Evolutionary conservation across 805 yeast species (phyloP).

Genomic region (Myxozyma geophila): DNA sequence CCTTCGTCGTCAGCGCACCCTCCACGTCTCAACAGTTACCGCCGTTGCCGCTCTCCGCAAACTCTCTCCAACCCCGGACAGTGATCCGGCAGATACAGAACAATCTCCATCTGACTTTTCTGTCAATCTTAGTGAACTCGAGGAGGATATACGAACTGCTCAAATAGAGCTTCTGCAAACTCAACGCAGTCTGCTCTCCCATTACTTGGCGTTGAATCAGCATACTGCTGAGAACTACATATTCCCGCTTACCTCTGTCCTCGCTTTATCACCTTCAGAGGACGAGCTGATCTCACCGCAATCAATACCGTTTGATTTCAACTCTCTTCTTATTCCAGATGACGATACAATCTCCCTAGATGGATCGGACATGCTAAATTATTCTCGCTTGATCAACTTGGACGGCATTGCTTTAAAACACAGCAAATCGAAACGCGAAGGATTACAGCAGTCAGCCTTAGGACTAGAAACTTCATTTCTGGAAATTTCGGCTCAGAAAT

Average conservation of each 20-base stretch:
- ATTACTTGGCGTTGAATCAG: conserved; percentile 13
- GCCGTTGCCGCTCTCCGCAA: no score
- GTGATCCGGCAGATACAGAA: no score
- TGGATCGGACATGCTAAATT: not conserved
- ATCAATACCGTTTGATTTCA: conserved; percentile 5
- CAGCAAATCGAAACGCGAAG: not conserved
- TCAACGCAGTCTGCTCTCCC: conserved; percentile 6
- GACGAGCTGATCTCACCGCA: not conserved
- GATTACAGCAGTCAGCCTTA: conserved; percentile 14
- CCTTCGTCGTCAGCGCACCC: no score
- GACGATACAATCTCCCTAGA: not conserved
- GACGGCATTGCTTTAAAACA: not conserved
- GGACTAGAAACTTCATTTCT: conserved; percentile 19
- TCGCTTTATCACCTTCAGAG: not conserved
- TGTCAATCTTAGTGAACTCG: not conserved
- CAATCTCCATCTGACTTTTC: not conserved
- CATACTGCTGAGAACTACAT: conserved; percentile 19
- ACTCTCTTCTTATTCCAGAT: conserved; percentile 5
- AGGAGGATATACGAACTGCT: not conserved
- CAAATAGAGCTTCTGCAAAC: conserved; percentile 17
- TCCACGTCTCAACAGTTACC: no score
- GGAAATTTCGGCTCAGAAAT: conserved; percentile 20
- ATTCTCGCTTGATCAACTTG: not conserved
- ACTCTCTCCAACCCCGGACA: not conserved
- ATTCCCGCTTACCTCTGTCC: conserved; percentile 18